These are phyloP conservation scores for Serendipita sp. DNA, from an alignment of 768 basidiomycete species.

Conservation along the genomic window DNA sequence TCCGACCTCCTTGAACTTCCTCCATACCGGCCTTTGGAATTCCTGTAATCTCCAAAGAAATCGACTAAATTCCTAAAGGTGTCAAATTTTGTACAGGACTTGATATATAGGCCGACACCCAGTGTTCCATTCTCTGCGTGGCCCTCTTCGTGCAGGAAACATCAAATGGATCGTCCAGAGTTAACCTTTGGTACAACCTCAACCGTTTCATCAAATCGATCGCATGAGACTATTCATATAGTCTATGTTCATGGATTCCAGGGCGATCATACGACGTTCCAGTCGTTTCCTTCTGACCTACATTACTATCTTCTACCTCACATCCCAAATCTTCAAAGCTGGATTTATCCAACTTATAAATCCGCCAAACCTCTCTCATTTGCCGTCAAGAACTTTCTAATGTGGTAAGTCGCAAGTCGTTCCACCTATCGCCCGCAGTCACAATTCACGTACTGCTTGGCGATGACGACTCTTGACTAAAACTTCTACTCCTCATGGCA, in stretches of 20 bases:
- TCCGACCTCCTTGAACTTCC: no score
- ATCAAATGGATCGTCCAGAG: background rate
- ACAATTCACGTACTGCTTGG: background rate
- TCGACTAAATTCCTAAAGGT: no score
- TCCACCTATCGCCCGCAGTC: background rate
- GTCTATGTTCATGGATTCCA: conserved; percentile 5
- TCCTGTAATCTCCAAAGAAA: no score
- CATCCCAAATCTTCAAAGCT: conserved; percentile 25
- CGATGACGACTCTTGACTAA: background rate
- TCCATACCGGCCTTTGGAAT: no score
- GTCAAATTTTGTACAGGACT: no score
- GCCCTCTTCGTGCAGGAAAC: no score
- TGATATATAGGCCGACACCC: no score
- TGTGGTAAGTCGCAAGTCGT: conserved; percentile 26
- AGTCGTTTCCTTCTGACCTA: conserved; percentile 42
- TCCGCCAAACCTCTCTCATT: conserved; percentile 35
- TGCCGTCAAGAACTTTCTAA: conserved; percentile 37
- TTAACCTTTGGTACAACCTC: background rate
- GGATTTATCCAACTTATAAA: conserved; percentile 46
- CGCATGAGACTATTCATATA: background rate
- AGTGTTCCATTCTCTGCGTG: no score
- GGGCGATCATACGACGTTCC: conserved; percentile 46
- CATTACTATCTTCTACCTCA: conserved; percentile 26
- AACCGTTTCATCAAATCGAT: background rate
- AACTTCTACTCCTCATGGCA: conserved; percentile 14